phyloP scores from a whole-genome alignment of 2,329 filamentous ascomycete species.

The Cyanodermella asteris region DNA sequence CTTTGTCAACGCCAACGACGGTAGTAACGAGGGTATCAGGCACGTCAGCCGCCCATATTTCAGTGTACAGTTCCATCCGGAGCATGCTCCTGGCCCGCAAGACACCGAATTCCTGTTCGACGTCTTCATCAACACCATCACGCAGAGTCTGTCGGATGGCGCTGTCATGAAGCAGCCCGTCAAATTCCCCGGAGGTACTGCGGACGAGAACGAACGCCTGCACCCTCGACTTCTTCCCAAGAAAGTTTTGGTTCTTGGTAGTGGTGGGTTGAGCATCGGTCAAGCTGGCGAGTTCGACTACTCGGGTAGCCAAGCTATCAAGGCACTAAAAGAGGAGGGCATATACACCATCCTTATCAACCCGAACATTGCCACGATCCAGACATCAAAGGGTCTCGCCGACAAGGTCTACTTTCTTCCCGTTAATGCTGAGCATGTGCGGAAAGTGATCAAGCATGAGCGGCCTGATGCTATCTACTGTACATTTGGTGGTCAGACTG shows the following conservation, averaged over 20 bases:
- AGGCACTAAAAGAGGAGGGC: slow-evolving; percentile 90
- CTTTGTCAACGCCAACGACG: slow-evolving; percentile 95
- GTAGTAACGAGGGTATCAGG: slow-evolving; percentile 93
- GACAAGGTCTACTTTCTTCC: slow-evolving; percentile 98
- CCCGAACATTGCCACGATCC: slow-evolving; percentile 96
- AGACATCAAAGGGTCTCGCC: slow-evolving; percentile 90
- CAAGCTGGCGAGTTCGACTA: slow-evolving; percentile 98
- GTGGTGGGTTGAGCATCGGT: slow-evolving; percentile 87
- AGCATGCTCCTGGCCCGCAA: slow-evolving; percentile 82
- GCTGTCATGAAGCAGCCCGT: slow-evolving; percentile 51
- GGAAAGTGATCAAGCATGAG: slow-evolving; percentile 91
- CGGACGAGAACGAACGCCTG: slow-evolving; percentile 53
- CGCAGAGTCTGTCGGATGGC: slow-evolving; percentile 44
- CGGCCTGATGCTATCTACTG: slow-evolving; percentile 91
- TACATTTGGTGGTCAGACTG: slow-evolving; percentile 94
- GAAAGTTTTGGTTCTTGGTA: slow-evolving; percentile 86
- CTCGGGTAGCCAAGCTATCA: slow-evolving; percentile 94
- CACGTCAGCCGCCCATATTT: slow-evolving; percentile 75
- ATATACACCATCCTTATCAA: slow-evolving; percentile 98
- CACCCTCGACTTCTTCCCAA: slow-evolving; percentile 68
- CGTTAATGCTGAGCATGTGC: slow-evolving; percentile 89
- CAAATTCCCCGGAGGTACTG: slow-evolving; percentile 65
- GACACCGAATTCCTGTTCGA: slow-evolving; percentile 96
- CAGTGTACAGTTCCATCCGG: slow-evolving; percentile 98
- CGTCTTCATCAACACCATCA: slow-evolving; percentile 76